These are phyloP conservation scores for Phoma sp. DNA, from an alignment of 2,329 filamentous ascomycete species.

Conservation along the genomic window DNA sequence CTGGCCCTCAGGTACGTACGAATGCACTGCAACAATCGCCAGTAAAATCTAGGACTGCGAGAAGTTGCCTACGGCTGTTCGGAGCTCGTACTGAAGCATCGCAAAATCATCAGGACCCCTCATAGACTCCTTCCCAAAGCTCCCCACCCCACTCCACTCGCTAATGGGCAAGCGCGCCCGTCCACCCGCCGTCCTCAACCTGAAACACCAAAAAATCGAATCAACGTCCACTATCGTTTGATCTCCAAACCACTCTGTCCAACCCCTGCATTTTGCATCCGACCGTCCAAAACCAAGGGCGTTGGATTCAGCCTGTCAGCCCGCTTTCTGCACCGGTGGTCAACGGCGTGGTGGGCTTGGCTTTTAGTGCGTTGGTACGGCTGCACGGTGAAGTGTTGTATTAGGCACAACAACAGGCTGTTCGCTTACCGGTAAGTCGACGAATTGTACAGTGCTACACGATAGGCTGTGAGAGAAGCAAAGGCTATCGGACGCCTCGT, in stretches of 20 bases:
- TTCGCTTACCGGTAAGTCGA: background rate
- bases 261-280: slow-evolving; percentile 15
- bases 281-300: background rate
- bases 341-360: slow-evolving; percentile 6
- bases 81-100: background rate
- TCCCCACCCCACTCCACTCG: slow-evolving; percentile 4
- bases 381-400: slow-evolving; percentile 10
- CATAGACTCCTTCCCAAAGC: background rate
- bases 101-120: slow-evolving; percentile 7
- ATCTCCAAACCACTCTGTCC: slow-evolving; percentile 11
- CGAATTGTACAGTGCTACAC: background rate
- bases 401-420: slow-evolving; percentile 14
- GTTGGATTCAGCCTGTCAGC: background rate
- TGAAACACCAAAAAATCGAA: slow-evolving; percentile 18
- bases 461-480: background rate
- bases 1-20: too few relatives aligned
- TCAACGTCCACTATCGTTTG: slow-evolving; percentile 11
- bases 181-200: slow-evolving; percentile 6
- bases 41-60: background rate
- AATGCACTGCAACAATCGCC: too few relatives aligned
- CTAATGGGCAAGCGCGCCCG: background rate
- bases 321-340: background rate
- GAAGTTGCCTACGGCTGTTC: background rate
- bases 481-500: slow-evolving; percentile 2
- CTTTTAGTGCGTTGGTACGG: background rate